These are phyloP conservation scores for Aspergillus steynii DNA, from an alignment of 495 filamentous ascomycete species.

Conservation along the genomic window DNA sequence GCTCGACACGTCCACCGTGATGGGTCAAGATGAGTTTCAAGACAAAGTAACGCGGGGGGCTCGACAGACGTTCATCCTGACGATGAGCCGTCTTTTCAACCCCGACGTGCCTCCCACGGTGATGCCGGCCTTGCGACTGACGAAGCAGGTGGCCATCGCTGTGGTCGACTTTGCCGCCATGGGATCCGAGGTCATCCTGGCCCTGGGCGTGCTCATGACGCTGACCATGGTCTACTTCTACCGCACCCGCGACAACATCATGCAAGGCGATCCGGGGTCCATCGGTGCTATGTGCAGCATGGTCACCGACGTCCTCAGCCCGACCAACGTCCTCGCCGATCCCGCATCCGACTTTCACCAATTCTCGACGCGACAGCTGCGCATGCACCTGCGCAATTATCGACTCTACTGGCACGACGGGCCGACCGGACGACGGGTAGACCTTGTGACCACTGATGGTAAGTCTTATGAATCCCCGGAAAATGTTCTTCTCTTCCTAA, in stretches of 20 bases:
- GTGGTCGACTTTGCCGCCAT: conserved; percentile 35
- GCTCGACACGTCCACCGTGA: conserved; percentile 34
- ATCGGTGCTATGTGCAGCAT: conserved; percentile 47
- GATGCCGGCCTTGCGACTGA: conserved; percentile 24
- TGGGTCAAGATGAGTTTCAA: conserved; percentile 34
- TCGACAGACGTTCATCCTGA: conserved; percentile 38
- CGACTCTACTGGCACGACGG: conserved; percentile 37
- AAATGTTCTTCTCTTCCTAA: conserved; percentile 9
- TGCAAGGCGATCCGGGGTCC: conserved; percentile 41
- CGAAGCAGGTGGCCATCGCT: conserved; percentile 34
- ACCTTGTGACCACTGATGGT: conserved; percentile 40
- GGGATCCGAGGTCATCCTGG: conserved; percentile 36
- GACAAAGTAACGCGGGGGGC: conserved; percentile 33
- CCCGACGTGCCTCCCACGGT: conserved; percentile 27
- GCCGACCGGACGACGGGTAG: conserved; percentile 32
- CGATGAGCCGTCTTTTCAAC: conserved; percentile 39
- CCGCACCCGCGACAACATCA: conserved; percentile 33
- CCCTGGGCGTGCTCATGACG: conserved; percentile 23
- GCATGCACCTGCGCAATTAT: conserved; percentile 32
- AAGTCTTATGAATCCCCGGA: not conserved
- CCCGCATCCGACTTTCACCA: conserved; percentile 37
- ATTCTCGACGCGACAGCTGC: conserved; percentile 40
- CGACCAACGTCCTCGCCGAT: conserved; percentile 33
- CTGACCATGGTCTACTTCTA: conserved; percentile 35
- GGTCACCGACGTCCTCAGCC: conserved; percentile 36